phyloP scores from a whole-genome alignment of 1,284 basidiomycete species.

The Phellopilus nigrolimitatus region DNA sequence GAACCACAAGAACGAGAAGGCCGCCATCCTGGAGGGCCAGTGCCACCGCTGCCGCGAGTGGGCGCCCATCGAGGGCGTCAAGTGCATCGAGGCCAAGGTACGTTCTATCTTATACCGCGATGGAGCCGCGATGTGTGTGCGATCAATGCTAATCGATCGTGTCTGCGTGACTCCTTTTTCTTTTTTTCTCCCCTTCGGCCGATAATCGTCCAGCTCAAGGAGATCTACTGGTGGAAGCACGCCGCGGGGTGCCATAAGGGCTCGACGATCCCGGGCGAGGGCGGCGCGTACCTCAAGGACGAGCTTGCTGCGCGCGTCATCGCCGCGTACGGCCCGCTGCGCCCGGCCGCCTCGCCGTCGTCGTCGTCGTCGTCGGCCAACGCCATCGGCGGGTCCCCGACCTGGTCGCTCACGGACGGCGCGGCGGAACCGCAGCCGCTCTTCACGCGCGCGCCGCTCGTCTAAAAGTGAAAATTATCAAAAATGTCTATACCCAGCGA shows the following conservation, averaged over 20 bases:
- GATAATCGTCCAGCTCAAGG: constrained; percentile 53
- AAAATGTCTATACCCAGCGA: neutral
- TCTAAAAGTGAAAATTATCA: neutral
- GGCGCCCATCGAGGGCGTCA: constrained; percentile 66
- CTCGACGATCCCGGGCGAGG: constrained; percentile 48
- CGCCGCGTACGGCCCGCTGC: constrained; percentile 1
- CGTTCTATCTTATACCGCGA: constrained; percentile 15
- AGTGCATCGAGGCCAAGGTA: constrained; percentile 66
- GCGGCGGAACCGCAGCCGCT: neutral
- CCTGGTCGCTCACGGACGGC: neutral
- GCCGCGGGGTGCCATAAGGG: constrained; percentile 66
- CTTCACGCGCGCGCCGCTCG: neutral
- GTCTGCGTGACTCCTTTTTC: neutral
- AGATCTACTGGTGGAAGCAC: constrained; percentile 81
- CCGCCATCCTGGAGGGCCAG: constrained; percentile 56
- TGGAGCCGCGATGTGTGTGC: no score
- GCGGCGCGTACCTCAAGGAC: constrained; percentile 47
- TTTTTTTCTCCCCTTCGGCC: neutral
- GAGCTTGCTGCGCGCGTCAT: constrained; percentile 26
- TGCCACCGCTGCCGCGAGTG: constrained; percentile 74
- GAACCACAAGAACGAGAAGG: constrained; percentile 54
- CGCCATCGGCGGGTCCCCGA: neutral
- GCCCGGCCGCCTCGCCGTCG: neutral
- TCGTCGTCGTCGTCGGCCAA: neutral
- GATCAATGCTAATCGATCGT: constrained; percentile 10